Base-by-base conservation (phyloP, 2,329 filamentous ascomycete species). In the Stachybotrys echinatus region DNA sequence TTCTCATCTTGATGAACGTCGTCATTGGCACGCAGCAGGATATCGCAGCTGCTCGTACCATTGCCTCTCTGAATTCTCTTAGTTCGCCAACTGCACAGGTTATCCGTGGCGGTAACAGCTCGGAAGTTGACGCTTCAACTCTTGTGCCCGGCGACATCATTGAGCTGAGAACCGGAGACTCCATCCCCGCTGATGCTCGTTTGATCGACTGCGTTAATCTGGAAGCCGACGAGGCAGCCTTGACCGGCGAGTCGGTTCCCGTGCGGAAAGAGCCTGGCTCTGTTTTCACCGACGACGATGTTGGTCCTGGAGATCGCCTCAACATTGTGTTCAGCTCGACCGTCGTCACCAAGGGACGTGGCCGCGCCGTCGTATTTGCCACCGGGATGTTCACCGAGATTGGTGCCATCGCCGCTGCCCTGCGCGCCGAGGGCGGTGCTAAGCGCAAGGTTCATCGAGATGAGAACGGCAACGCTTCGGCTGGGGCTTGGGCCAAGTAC, bases 331-430 rank as follows among this genome's bases (percentile, higher is more conserved):
- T 77, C 60, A 79, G 76, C 55, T 79, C 76, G 17, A 79, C 77
- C 5, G 80, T 73, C 17, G 76, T 84, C 51, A 82, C 78, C 17
- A 77, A 79, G 54, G 80, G 81, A 45, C 74, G 80, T 48, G 80
- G 74, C 38, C 74, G 68, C n/a, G 80, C 79, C 50, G 74, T 84
- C 44, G 79, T 83, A 23, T 74, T 81, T 52, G 74, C 77, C 18
- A 83, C 78, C n/a, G 80, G 76, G 19, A 79, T 82, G 73, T 66
- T 72, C 52, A 84, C 81, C 17, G 78, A 83, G 61, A 76, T 84
- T 50, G 81, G 81, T 51, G 72, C 73, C 48, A 82, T 84, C 54
- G 80, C 81, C 5, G 70, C 58, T 19, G 65, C 62, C 54, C 59
- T 54, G 70, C 78, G 56, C 3, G 51, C 38, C n/a, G 55, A 52